Percentiles rank a stretch among this genome's conserved stretches.
These are phyloP conservation scores for Ogataea paraovalis DNA, from an alignment of 805 yeast genomes.

Conservation along the genomic window DNA sequence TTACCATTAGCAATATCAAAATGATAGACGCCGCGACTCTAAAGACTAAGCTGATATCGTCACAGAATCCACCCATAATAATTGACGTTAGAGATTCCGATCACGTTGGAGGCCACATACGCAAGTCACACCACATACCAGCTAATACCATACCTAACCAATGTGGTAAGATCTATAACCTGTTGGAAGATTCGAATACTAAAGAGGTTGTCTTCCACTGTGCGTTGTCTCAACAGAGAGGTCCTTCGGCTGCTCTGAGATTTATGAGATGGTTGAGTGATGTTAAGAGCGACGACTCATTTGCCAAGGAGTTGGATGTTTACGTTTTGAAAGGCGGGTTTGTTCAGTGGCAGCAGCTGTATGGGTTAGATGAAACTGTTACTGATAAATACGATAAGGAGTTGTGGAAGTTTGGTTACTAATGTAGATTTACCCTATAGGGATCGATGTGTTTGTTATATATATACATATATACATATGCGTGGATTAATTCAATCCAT, in stretches of 20 bases:
- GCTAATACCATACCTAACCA: constrained; percentile 39
- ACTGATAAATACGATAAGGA: constrained; percentile 58
- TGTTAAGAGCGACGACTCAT: constrained; percentile 14
- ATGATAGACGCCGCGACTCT: constrained; percentile 44
- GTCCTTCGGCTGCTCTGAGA: constrained; percentile 77
- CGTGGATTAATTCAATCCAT: neutral
- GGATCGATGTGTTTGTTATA: neutral
- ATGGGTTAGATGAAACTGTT: constrained; percentile 60
- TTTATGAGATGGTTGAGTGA: constrained; percentile 47
- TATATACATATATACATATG: neutral
- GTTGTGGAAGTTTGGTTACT: constrained; percentile 30
- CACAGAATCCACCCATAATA: constrained; percentile 32
- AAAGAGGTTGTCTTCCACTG: constrained; percentile 82
- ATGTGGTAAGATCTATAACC: constrained; percentile 35
- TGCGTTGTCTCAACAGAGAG: constrained; percentile 85
- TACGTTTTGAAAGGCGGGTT: constrained; percentile 85
- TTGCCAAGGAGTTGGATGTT: constrained; percentile 40
- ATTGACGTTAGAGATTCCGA: constrained; percentile 88
- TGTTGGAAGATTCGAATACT: constrained; percentile 30
- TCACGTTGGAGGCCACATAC: constrained; percentile 70
- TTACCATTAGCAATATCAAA: constrained; percentile 40
- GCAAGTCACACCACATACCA: constrained; percentile 53
- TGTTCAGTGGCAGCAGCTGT: constrained; percentile 71
- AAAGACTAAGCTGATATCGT: constrained; percentile 39
- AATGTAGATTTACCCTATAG: neutral